phyloP scores from a whole-genome alignment of 441 rosid genomes.

The Adansonia gregorii region DNA sequence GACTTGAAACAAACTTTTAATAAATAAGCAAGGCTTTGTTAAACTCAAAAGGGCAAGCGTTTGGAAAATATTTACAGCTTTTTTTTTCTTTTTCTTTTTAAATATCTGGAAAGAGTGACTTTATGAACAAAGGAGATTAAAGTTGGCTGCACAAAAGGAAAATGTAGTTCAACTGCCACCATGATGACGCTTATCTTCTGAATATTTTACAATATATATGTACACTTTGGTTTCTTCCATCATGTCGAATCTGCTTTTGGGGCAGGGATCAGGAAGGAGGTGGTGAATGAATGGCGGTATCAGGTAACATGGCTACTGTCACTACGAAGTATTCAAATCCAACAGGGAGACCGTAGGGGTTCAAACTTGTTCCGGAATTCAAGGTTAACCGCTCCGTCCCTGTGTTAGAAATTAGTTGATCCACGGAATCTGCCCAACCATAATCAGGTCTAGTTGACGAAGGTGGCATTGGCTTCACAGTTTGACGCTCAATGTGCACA shows the following conservation, averaged over 20 bases:
- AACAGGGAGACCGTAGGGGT: slow-evolving; percentile 75
- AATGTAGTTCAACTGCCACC: slow-evolving; percentile 42
- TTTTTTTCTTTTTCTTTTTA: slow-evolving; percentile 24
- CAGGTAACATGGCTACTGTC: slow-evolving; percentile 98
- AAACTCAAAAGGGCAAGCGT: background rate
- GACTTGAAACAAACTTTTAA: too few species aligned
- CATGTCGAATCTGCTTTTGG: slow-evolving; percentile 59
- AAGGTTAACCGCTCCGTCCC: slow-evolving; percentile 54
- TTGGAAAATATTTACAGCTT: slow-evolving; percentile 28
- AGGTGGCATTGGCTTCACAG: slow-evolving; percentile 54
- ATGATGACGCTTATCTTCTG: slow-evolving; percentile 21
- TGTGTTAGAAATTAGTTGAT: slow-evolving; percentile 52
- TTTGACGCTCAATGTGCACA: slow-evolving; percentile 88
- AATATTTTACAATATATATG: slow-evolving; percentile 40
- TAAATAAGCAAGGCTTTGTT: background rate
- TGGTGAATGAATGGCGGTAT: slow-evolving; percentile 65
- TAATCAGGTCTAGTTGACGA: slow-evolving; percentile 44
- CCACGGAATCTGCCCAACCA: slow-evolving; percentile 39
- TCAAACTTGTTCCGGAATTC: slow-evolving; percentile 53
- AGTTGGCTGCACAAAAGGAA: slow-evolving; percentile 57
- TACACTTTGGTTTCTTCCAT: slow-evolving; percentile 71
- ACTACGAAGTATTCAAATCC: slow-evolving; percentile 95
- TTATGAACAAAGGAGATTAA: slow-evolving; percentile 47
- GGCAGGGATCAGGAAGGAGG: slow-evolving; percentile 87
- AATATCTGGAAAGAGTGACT: slow-evolving; percentile 9